Evolutionary conservation across 2,329 filamentous ascomycete species (phyloP).

Genomic region (Malbranchea zuffiana): DNA sequence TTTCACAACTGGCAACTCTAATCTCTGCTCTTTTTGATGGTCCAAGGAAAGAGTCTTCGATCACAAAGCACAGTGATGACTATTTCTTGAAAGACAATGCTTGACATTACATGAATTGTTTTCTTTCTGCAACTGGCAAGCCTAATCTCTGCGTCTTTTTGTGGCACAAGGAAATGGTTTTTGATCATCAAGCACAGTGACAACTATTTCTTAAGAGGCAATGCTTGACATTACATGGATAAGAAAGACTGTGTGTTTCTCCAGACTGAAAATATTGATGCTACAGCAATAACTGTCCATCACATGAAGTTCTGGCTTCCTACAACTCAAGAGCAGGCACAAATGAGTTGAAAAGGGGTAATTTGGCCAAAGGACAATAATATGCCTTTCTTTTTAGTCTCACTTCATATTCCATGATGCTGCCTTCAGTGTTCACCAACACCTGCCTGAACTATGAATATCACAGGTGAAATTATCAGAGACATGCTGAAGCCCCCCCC

Average conservation of each 20-base stretch:
- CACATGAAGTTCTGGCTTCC: background rate
- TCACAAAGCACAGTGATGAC: too few species aligned
- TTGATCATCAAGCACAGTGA: background rate
- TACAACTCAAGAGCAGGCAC: background rate
- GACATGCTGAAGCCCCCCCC: too few species aligned
- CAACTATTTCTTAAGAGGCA: background rate
- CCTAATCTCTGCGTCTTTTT: too few species aligned
- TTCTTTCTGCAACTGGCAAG: too few species aligned
- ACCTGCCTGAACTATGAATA: background rate
- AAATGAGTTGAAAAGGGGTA: background rate
- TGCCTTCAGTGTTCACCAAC: background rate
- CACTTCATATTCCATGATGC: constrained; percentile 1
- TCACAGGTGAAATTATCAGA: background rate
- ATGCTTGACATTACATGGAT: background rate
- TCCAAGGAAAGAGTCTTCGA: too few species aligned
- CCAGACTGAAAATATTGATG: background rate
- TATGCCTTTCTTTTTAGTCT: background rate
- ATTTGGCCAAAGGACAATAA: background rate
- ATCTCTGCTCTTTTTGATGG: background rate
- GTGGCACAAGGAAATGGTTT: background rate
- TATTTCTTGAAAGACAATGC: too few species aligned
- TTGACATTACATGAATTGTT: too few species aligned
- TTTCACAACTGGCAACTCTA: background rate
- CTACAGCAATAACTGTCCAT: background rate
- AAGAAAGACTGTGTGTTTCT: too few species aligned